Conservation (phyloP, 768 basidiomycete species). For the Psilocybe azurescens region DNA sequence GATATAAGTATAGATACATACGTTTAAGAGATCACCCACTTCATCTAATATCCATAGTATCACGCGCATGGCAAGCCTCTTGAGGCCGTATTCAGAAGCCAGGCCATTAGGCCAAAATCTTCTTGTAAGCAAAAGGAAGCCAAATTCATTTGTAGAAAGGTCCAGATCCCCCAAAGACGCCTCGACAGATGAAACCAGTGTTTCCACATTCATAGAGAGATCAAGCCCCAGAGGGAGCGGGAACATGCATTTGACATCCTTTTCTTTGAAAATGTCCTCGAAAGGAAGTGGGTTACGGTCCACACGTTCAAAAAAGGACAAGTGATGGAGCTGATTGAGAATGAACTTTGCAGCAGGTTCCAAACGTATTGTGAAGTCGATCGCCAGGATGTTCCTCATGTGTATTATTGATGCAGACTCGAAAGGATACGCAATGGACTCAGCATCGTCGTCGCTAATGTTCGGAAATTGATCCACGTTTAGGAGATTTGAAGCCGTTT, state of each 20-base stretch:
- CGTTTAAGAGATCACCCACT: conserved; percentile 41
- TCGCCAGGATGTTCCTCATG: conserved; percentile 62
- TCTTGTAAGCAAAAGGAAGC: conserved; percentile 68
- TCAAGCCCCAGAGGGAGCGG: conserved; percentile 77
- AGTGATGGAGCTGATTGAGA: conserved; percentile 62
- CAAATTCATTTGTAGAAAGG: conserved; percentile 75
- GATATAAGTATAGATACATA: conserved; percentile 1
- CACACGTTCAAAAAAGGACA: conserved; percentile 62
- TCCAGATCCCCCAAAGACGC: conserved; percentile 73
- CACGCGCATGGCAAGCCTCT: conserved; percentile 60
- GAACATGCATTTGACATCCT: conserved; percentile 56
- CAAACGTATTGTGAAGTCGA: conserved; percentile 61
- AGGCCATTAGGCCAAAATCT: conserved; percentile 79
- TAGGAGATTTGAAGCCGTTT: conserved; percentile 48
- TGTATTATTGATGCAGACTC: conserved; percentile 65
- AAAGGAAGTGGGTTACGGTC: conserved; percentile 46
- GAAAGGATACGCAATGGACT: conserved; percentile 47
- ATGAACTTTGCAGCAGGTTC: conserved; percentile 57
- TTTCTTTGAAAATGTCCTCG: conserved; percentile 32
- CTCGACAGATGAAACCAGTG: conserved; percentile 72
- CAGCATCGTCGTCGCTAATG: conserved; percentile 23
- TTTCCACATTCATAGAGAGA: conserved; percentile 73
- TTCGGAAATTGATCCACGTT: conserved; percentile 41
- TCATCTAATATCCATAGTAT: conserved; percentile 77
- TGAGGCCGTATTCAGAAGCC: conserved; percentile 72